These are phyloP conservation scores for Pestalotiopsis sp. DNA, from an alignment of 2,329 filamentous ascomycete genomes.

Conservation along the genomic window DNA sequence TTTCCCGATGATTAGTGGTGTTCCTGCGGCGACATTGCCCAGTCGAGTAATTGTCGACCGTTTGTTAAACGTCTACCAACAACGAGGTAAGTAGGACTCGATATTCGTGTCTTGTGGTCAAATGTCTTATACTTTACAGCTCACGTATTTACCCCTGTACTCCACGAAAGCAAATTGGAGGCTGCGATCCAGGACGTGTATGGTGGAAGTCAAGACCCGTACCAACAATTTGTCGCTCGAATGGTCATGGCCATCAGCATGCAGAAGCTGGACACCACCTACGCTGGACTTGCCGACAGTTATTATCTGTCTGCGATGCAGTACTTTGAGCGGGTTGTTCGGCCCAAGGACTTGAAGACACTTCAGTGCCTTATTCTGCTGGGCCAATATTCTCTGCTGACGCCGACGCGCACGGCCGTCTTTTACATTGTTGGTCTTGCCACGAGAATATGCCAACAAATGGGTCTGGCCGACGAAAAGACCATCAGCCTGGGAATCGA, in stretches of 20 bases:
- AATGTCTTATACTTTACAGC: conserved; percentile 52
- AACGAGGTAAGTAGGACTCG: conserved; percentile 65
- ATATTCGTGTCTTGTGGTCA: conserved; percentile 4
- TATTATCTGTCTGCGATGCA: conserved; percentile 91
- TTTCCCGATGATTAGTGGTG: conserved; percentile 87
- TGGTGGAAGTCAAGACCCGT: conserved; percentile 72
- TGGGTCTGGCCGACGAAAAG: conserved; percentile 86
- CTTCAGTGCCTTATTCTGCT: conserved; percentile 88
- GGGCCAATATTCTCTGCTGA: conserved; percentile 88
- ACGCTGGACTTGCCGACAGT: conserved; percentile 91
- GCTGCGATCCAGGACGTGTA: conserved; percentile 82
- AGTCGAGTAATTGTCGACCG: conserved; percentile 74
- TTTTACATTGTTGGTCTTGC: conserved; percentile 93
- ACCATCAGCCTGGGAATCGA: conserved; percentile 72
- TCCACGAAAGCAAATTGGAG: conserved; percentile 82
- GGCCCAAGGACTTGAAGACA: conserved; percentile 87
- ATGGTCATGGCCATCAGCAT: conserved; percentile 95
- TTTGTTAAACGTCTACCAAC: conserved; percentile 82
- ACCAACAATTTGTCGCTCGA: conserved; percentile 84
- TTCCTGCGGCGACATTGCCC: conserved; percentile 77
- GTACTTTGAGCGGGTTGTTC: conserved; percentile 79
- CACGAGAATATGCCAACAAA: conserved; percentile 83
- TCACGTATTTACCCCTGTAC: conserved; percentile 82
- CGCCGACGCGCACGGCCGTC: conserved; percentile 86
- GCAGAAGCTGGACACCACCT: conserved; percentile 87